These are phyloP conservation scores for Dothideomycetidae sp. DNA, from an alignment of 2,329 filamentous ascomycete species.

Conservation along the genomic window DNA sequence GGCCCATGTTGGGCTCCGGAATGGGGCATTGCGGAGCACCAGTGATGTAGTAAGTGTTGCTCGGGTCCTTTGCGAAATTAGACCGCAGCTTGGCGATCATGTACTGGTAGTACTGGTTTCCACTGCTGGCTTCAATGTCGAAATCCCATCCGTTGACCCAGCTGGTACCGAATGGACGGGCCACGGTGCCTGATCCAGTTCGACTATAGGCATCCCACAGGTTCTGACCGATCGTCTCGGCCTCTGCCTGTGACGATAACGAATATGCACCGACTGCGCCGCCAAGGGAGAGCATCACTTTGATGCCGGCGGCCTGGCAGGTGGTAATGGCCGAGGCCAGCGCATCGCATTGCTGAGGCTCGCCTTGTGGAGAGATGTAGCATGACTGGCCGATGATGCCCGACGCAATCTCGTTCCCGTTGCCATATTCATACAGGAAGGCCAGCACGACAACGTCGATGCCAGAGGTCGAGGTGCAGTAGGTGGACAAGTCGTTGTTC, in stretches of 20 bases:
- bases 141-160: background rate
- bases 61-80: background rate
- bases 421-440: background rate
- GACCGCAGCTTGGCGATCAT: background rate
- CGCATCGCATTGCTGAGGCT: background rate
- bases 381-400: background rate
- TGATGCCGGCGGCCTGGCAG: background rate
- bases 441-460: background rate
- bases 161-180: background rate
- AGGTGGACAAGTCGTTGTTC: background rate
- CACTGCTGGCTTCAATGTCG: background rate
- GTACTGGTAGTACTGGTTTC: background rate
- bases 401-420: background rate
- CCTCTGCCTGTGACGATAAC: background rate
- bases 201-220: background rate
- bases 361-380: background rate
- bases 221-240: background rate
- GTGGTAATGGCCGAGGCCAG: background rate
- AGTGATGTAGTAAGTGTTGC: slow-evolving; percentile 28
- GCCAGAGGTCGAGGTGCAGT: background rate
- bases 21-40: slow-evolving; percentile 34
- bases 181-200: background rate
- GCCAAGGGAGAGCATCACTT: background rate
- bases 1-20: slow-evolving; percentile 31
- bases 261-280: background rate